Conservation (phyloP, 2,329 filamentous ascomycete species). For the Nothophoma quercina region DNA sequence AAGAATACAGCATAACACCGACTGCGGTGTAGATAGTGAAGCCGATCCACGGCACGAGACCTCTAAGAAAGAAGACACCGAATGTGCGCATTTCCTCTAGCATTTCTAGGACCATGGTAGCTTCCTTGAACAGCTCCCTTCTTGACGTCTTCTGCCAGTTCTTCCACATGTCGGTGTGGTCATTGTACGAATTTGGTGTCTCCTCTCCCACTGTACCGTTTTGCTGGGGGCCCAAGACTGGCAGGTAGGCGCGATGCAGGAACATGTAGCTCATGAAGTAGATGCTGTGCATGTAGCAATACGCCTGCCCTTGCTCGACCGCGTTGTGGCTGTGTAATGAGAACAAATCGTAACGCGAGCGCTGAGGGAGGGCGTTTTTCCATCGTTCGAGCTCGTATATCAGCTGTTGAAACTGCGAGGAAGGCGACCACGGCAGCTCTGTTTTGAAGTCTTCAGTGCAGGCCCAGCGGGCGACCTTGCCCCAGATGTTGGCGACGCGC, state of each 20-base stretch:
- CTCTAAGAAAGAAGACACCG: conserved; percentile 50
- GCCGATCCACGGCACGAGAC: conserved; percentile 52
- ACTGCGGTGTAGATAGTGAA: conserved; percentile 54
- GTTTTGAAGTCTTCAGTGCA: conserved; percentile 47
- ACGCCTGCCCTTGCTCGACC: conserved; percentile 52
- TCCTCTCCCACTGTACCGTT: conserved; percentile 38
- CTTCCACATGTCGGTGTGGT: conserved; percentile 46
- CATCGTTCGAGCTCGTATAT: conserved; percentile 46
- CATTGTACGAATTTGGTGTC: conserved; percentile 41
- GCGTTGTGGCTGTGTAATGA: conserved; percentile 52
- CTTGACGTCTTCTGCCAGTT: conserved; percentile 49
- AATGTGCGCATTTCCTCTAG: conserved; percentile 52
- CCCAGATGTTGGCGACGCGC: conserved; percentile 52
- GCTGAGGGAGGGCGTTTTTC: conserved; percentile 45
- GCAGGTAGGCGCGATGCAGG: conserved; percentile 51
- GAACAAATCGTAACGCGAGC: conserved; percentile 50
- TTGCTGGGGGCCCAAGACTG: conserved; percentile 47
- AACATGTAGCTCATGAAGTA: conserved; percentile 54
- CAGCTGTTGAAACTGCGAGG: conserved; percentile 48
- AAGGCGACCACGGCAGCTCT: conserved; percentile 47
- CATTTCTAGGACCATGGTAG: conserved; percentile 50
- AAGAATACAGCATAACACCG: conserved; percentile 51
- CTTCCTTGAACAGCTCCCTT: conserved; percentile 47
- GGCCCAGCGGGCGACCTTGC: conserved; percentile 52
- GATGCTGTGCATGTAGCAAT: conserved; percentile 53